phyloP scores from a whole-genome alignment of 176 grass and related monocot species.

The Musa beccarii region DNA sequence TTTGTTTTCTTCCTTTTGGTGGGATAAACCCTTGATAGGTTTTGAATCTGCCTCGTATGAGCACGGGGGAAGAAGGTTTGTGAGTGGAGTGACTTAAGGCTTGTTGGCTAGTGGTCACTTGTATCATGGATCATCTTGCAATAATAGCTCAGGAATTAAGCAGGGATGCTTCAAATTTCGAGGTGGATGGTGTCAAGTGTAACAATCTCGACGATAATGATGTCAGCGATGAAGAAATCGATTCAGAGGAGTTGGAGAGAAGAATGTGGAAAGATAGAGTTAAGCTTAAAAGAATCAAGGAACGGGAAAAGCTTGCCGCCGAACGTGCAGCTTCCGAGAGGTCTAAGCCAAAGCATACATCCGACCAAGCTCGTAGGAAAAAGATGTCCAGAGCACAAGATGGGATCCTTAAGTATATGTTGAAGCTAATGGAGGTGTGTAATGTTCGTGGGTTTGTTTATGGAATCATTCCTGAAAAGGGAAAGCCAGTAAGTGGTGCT shows the following conservation, averaged over 20 bases:
- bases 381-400: conserved; percentile 83
- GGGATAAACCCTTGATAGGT: too few species aligned
- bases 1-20: too few species aligned
- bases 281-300: conserved; percentile 74
- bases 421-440: conserved; percentile 91
- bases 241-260: conserved; percentile 51
- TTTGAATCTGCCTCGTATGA: background rate
- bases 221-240: conserved; percentile 87
- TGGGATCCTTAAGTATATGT: conserved; percentile 92
- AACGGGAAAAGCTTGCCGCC: conserved; percentile 36
- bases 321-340: conserved; percentile 38
- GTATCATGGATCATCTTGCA: conserved; percentile 50
- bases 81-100: background rate
- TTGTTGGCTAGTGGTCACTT: background rate
- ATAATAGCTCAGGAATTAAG: conserved; percentile 35
- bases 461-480: conserved; percentile 78
- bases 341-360: conserved; percentile 45
- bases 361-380: conserved; percentile 75
- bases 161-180: conserved; percentile 47
- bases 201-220: conserved; percentile 70
- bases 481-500: conserved; percentile 75
- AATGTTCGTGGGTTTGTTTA: conserved; percentile 72
- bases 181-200: conserved; percentile 39
- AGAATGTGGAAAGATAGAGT: conserved; percentile 90
- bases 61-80: background rate